Conservation (phyloP, 768 basidiomycete genomes). For the Mycena chlorophos region DNA sequence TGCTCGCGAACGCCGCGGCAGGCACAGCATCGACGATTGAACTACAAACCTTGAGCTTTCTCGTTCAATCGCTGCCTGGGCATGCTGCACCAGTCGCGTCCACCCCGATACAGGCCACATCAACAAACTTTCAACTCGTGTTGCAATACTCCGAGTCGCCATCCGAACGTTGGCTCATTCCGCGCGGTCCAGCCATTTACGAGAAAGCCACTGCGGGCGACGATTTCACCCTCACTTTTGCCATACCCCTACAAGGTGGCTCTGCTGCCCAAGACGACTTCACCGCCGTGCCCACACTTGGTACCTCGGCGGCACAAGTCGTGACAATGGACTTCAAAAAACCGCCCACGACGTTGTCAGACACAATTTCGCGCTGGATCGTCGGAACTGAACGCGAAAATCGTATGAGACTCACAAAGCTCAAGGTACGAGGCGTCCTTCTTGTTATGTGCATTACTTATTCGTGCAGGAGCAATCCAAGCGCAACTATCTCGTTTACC, state of each 20-base stretch:
- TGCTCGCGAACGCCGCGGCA: slow-evolving; percentile 64
- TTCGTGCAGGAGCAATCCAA: slow-evolving; percentile 40
- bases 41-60: slow-evolving; percentile 64
- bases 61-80: slow-evolving; percentile 62
- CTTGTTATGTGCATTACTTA: slow-evolving; percentile 1
- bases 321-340: slow-evolving; percentile 51
- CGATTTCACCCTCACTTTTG: slow-evolving; percentile 44
- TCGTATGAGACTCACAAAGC: slow-evolving; percentile 41
- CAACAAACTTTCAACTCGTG: slow-evolving; percentile 70
- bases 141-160: slow-evolving; percentile 68
- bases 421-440: slow-evolving; percentile 33
- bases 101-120: slow-evolving; percentile 16
- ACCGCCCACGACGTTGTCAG: slow-evolving; percentile 52
- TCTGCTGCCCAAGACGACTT: too few relatives aligned
- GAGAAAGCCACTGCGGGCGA: slow-evolving; percentile 38
- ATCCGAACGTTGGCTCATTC: slow-evolving; percentile 67
- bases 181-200: slow-evolving; percentile 56
- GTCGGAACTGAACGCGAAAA: slow-evolving; percentile 58
- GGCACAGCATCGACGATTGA: slow-evolving; percentile 64
- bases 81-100: slow-evolving; percentile 18
- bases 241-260: too few relatives aligned
- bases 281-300: slow-evolving; percentile 24
- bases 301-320: slow-evolving; percentile 30
- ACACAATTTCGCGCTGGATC: slow-evolving; percentile 60
- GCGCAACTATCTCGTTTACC: slow-evolving; percentile 57